Base-by-base conservation (phyloP, 148 eudicot species). In the Spergularia marina region DNA sequence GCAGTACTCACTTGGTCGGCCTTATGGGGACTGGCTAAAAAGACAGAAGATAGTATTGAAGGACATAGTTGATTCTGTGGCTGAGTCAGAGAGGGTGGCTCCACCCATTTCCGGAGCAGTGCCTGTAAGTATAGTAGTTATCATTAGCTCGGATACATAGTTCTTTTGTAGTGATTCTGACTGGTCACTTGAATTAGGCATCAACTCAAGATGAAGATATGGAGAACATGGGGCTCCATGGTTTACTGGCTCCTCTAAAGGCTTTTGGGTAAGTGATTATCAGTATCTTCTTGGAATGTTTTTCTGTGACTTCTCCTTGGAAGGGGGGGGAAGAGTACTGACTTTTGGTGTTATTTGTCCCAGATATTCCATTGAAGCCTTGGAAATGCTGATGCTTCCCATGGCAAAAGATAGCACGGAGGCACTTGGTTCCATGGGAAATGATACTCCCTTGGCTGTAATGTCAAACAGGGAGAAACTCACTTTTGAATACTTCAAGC, bases 371-470 rank as follows among this genome's bases (percentile, higher is more conserved):
- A 74, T 82, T 51, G 99, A 96, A 77, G 85, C 99, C 68, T 75
- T 92, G 86, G 99, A 96, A 80, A 96, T 96, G 98, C 81, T 96
- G 80, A 74, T 96, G 79, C 86, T 96, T 40, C 99, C 99, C 56
- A 96, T 96, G 99, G 99, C 97, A 39, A 96, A 92, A 83, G 98
- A 96, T 84, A 96, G 94, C 25, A 77, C 89, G 55, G 99, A 96
- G 82, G 90, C 99, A 52, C 99, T 96, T 74, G 99, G 99, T 81
- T 96, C 99, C 21, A 96, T 96, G 99, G 99, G 99, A 69, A 96
- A 96, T 66, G 99, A 96, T 87, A 86, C 99, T 68, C 99, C 99
- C 21, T 85, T 96, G 86, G 99, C 99, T 9, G 99, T 96, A 82
- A 91, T 96, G 98, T 96, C 99, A n/a, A 82, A 83, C 79, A 89